These are phyloP conservation scores for Phialophora verrucosa DNA, from an alignment of 2,329 filamentous ascomycete genomes.

Conservation along the genomic window DNA sequence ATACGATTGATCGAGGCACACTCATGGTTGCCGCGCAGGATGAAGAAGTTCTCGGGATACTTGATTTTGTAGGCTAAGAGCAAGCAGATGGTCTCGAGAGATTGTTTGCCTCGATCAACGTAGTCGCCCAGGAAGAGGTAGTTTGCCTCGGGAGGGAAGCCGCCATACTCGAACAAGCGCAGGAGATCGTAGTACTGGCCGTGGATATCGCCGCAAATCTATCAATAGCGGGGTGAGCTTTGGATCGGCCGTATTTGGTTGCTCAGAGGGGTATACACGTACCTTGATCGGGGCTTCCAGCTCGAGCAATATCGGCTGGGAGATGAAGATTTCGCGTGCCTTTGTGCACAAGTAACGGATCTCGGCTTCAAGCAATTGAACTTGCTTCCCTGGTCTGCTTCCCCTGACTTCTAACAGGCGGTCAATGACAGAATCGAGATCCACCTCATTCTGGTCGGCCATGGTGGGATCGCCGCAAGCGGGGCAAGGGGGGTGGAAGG, in stretches of 20 bases:
- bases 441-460: slow-evolving; percentile 86
- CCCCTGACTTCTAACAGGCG: slow-evolving; percentile 95
- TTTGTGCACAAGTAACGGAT: slow-evolving; percentile 98
- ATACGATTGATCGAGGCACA: slow-evolving; percentile 99
- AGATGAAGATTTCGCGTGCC: slow-evolving; percentile 99
- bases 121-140: slow-evolving; percentile 99
- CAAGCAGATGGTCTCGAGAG: slow-evolving; percentile 96
- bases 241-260: not conserved
- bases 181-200: slow-evolving; percentile 99
- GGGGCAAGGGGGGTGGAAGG: slow-evolving; percentile 32
- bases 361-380: slow-evolving; percentile 93
- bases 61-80: slow-evolving; percentile 99
- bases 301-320: slow-evolving; percentile 95
- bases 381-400: slow-evolving; percentile 97
- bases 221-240: slow-evolving; percentile 26
- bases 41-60: slow-evolving; percentile 99
- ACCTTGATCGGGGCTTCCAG: slow-evolving; percentile 99
- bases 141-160: slow-evolving; percentile 97
- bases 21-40: slow-evolving; percentile 97
- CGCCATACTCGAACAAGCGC: slow-evolving; percentile 96
- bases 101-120: slow-evolving; percentile 98
- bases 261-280: slow-evolving; percentile 38
- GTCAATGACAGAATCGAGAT: slow-evolving; percentile 99
- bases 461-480: slow-evolving; percentile 55
- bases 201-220: slow-evolving; percentile 99